phyloP scores from a whole-genome alignment of 2,329 filamentous ascomycete genomes.

The Xylariales sp. region DNA sequence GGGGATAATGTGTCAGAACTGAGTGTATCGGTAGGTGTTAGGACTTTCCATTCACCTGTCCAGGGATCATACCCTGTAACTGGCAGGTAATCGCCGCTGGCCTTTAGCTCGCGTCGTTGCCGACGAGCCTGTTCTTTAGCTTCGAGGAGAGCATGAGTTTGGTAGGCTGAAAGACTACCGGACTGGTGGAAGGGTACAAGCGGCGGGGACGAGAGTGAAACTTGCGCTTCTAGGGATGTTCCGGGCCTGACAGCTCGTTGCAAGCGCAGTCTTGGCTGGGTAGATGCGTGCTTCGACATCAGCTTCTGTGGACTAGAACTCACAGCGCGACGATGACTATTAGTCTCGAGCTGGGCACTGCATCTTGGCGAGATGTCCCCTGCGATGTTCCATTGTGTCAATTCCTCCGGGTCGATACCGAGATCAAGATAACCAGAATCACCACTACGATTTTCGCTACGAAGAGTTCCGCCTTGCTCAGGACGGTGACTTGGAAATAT shows the following conservation, averaged over 20 bases:
- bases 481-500: constrained; percentile 44
- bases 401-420: constrained; percentile 18
- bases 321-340: background rate
- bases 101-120: constrained; percentile 42
- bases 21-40: constrained; percentile 40
- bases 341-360: constrained; percentile 4
- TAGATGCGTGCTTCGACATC: background rate
- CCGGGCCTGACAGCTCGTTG: background rate
- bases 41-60: constrained; percentile 47
- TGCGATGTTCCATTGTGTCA: constrained; percentile 24
- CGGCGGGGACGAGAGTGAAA: background rate
- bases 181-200: constrained; percentile 11
- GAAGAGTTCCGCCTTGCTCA: constrained; percentile 46
- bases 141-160: constrained; percentile 16
- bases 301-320: background rate
- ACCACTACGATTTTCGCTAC: constrained; percentile 17
- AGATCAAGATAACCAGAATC: constrained; percentile 19
- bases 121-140: constrained; percentile 29
- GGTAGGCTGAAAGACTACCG: constrained; percentile 12
- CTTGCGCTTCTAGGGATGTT: background rate
- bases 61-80: constrained; percentile 54
- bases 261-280: background rate
- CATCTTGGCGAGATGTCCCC: constrained; percentile 13
- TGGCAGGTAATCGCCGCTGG: constrained; percentile 54
- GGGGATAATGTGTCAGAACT: constrained; percentile 35